These are phyloP conservation scores for Saposhnikovia divaricata DNA, from an alignment of 129 eudicot species.

Conservation along the genomic window DNA sequence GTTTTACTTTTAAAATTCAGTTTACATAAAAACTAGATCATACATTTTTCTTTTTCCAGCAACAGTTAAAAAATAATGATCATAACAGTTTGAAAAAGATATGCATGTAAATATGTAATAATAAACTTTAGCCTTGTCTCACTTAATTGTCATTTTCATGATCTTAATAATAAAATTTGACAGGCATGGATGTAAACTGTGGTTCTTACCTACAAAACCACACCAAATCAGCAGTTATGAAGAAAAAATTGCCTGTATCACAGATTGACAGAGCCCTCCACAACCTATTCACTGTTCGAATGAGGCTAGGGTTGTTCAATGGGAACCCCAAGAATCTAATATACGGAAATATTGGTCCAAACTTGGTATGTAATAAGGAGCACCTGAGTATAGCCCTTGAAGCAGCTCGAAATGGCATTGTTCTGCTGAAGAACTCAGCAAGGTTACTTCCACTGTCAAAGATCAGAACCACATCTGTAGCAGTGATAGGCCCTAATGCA, in stretches of 20 bases:
- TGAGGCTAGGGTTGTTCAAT: constrained; percentile 78
- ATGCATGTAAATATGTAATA: no score
- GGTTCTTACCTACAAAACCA: constrained; percentile 58
- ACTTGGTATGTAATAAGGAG: constrained; percentile 55
- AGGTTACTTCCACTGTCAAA: constrained; percentile 78
- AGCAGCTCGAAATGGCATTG: constrained; percentile 84
- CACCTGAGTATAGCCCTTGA: constrained; percentile 81
- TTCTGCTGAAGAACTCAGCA: constrained; percentile 67
- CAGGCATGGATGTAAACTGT: constrained; percentile 94
- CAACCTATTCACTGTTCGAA: constrained; percentile 74
- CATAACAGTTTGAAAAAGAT: no score
- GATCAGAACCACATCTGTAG: constrained; percentile 40
- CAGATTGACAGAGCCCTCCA: constrained; percentile 74
- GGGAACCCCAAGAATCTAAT: constrained; percentile 49
- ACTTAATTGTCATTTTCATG: background rate
- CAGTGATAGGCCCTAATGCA: constrained; percentile 87
- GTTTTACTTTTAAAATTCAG: background rate
- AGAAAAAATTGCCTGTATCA: constrained; percentile 49
- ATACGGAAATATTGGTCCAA: constrained; percentile 51
- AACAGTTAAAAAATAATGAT: no score
- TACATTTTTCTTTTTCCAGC: no score
- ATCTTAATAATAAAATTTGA: background rate
- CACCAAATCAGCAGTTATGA: constrained; percentile 75
- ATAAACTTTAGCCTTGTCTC: background rate
- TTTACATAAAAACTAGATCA: background rate